Base-by-base conservation (phyloP, 495 filamentous ascomycete genomes). In the Geoglossum glabrum region DNA sequence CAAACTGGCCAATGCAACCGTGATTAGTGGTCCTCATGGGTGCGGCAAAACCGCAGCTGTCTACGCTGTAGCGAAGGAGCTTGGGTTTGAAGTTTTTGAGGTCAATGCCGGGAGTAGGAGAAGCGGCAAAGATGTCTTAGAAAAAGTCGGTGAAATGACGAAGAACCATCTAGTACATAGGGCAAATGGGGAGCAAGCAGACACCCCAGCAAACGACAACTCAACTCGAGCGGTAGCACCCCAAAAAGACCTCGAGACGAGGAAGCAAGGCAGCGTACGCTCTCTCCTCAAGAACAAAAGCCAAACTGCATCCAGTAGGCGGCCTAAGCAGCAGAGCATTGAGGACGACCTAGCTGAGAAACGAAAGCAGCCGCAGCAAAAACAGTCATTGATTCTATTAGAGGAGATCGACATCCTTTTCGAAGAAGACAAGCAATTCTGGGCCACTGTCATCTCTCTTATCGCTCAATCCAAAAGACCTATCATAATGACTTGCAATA, bases 401-500 rank as follows among this genome's bases (percentile, higher is more conserved):
- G 93, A 99, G 68, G 93, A 99, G 70, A 90, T 84, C 0, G 93
- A 99, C 64, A 69, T 97, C 21, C 75, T 97, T 6, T 99, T 87
- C 65, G 89, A 93, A 57, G 87, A 95, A 65, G 93, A 99, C 67
- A 87, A 85, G 65, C 81, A 89, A 59, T 99, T 99, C 66, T 99
- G 93, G 93, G 67, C 74, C 0, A 89, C 87, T 0, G 78, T 95
- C 0, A 68, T 87, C 21, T 76, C 76, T 15, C 76, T 99, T 30
- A 85, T 93, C 57, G 70, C 72, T 15, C 82, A 88, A 60, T 95
- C 93, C 0, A 92, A 86, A 64, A 78, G 93, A 40, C 93, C 93
- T 1, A 85, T 99, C 43, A 74, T 99, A 62, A 82, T 99, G 69
- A 97, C 93, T 0, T 97, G 93, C 73, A 95, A 88, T 59, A 80